Conservation (phyloP, 2,329 filamentous ascomycete species). For the Cladosporium velox region DNA sequence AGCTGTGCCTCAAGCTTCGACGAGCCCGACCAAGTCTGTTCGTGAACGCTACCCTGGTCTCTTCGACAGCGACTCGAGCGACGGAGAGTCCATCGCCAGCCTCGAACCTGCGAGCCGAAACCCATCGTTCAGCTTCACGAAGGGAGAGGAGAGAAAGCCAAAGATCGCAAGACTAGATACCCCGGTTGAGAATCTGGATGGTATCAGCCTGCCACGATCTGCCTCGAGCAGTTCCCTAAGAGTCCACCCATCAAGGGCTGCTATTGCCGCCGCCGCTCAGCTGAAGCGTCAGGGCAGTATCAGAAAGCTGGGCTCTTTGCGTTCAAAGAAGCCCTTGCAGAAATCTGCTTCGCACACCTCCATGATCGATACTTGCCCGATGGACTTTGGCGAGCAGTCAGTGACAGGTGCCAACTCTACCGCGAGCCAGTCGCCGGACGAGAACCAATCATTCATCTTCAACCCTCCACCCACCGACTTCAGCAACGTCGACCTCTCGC, state of each 20-base stretch:
- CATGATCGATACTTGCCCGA: slow-evolving; percentile 35
- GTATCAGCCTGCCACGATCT: slow-evolving; percentile 37
- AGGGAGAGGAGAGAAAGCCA: slow-evolving; percentile 31
- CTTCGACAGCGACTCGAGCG: slow-evolving; percentile 44
- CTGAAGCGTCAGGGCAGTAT: slow-evolving; percentile 39
- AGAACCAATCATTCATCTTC: slow-evolving; percentile 22
- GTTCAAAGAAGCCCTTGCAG: slow-evolving; percentile 17
- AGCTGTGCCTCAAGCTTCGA: slow-evolving; percentile 44
- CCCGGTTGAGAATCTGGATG: slow-evolving; percentile 38
- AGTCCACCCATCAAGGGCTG: slow-evolving; percentile 39
- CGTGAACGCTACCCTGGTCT: slow-evolving; percentile 48
- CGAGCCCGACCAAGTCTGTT: slow-evolving; percentile 40
- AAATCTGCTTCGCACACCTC: slow-evolving; percentile 21
- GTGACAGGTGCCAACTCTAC: not conserved
- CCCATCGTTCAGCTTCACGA: slow-evolving; percentile 36
- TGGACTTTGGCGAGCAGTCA: slow-evolving; percentile 28
- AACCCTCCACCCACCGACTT: slow-evolving; percentile 12
- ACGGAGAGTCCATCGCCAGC: slow-evolving; percentile 33
- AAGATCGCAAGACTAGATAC: slow-evolving; percentile 39
- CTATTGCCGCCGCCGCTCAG: slow-evolving; percentile 38
- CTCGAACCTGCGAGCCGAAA: slow-evolving; percentile 31
- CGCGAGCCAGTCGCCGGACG: slow-evolving; percentile 20
- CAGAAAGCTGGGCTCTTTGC: slow-evolving; percentile 28
- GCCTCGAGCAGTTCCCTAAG: slow-evolving; percentile 35
- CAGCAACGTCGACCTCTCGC: slow-evolving; percentile 24